A percentile compares a stretch with the other conserved stretches of the same genome.
phyloP scores from a whole-genome alignment of 108 stramenopile species.

The Pseudonitzschia multiseries region DNA sequence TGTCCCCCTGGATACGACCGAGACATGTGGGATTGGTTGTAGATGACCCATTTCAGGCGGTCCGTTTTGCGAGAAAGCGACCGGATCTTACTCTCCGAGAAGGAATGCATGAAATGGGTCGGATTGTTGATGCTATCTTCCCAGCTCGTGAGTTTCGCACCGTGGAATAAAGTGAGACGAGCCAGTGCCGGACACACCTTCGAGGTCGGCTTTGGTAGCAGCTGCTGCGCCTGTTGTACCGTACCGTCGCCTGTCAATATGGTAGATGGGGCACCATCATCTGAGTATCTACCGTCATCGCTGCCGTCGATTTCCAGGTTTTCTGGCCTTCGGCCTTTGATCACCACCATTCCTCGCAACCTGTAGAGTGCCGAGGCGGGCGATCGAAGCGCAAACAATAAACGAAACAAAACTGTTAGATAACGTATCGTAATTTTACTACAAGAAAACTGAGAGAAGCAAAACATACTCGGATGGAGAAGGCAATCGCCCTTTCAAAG shows the following conservation, averaged over 20 bases:
- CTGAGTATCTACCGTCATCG: constrained; percentile 43
- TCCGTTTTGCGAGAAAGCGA: constrained; percentile 41
- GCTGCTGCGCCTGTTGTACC: too few species aligned
- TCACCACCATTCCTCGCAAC: constrained; percentile 79
- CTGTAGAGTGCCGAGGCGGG: constrained; percentile 21
- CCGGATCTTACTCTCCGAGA: constrained; percentile 68
- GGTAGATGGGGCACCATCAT: constrained; percentile 40
- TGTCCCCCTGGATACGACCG: constrained; percentile 89
- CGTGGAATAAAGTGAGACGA: constrained; percentile 74
- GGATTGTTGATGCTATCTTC: constrained; percentile 41
- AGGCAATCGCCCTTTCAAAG: constrained; percentile 52
- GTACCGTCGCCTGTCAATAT: too few species aligned
- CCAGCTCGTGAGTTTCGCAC: constrained; percentile 52
- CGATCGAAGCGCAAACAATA: constrained; percentile 2
- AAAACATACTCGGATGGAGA: constrained; percentile 63
- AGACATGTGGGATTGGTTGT: constrained; percentile 83
- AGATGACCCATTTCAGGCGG: constrained; percentile 64
- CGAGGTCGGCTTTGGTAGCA: not conserved
- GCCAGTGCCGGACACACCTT: constrained; percentile 63
- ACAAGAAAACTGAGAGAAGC: not conserved
- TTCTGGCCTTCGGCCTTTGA: constrained; percentile 76
- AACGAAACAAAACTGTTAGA: constrained; percentile 1
- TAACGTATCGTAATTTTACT: not conserved
- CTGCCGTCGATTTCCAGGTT: constrained; percentile 34
- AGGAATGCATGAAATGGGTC: constrained; percentile 75